phyloP scores from a whole-genome alignment of 768 basidiomycete species.

The Termitomyces sp. region DNA sequence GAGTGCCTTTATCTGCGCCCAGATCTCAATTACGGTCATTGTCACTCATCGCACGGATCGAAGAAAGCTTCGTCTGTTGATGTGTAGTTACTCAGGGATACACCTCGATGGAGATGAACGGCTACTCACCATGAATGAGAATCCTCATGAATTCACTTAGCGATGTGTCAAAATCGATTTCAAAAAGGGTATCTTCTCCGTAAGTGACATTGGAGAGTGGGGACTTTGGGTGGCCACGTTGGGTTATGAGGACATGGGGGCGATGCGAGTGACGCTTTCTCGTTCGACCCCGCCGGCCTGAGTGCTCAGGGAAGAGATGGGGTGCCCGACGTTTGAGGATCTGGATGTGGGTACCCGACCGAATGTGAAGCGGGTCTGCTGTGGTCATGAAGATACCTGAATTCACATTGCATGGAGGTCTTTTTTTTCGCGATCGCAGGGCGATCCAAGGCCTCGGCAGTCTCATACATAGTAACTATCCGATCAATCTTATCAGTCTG shows the following conservation, averaged over 20 bases:
- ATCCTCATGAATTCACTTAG: neutral
- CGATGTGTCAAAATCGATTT: neutral
- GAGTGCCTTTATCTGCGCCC: neutral
- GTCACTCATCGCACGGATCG: neutral
- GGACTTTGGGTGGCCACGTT: neutral
- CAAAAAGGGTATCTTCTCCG: neutral
- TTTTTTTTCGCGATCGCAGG: neutral
- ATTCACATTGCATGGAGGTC: neutral
- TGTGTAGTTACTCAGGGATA: neutral
- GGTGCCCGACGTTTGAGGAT: neutral
- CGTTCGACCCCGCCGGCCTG: neutral
- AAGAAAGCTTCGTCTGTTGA: neutral
- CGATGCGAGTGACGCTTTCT: neutral
- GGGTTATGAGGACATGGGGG: neutral
- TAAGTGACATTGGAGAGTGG: neutral
- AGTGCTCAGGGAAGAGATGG: neutral
- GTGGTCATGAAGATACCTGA: neutral
- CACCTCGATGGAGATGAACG: neutral
- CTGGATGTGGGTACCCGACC: neutral
- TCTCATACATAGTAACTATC: neutral
- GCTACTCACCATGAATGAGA: neutral
- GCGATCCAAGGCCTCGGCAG: neutral
- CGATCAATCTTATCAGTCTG: neutral
- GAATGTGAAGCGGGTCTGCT: neutral
- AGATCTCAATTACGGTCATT: neutral